Evolutionary conservation across 2,329 filamentous ascomycete species (phyloP).

Genomic region (Pseudogymnoascus destructans): DNA sequence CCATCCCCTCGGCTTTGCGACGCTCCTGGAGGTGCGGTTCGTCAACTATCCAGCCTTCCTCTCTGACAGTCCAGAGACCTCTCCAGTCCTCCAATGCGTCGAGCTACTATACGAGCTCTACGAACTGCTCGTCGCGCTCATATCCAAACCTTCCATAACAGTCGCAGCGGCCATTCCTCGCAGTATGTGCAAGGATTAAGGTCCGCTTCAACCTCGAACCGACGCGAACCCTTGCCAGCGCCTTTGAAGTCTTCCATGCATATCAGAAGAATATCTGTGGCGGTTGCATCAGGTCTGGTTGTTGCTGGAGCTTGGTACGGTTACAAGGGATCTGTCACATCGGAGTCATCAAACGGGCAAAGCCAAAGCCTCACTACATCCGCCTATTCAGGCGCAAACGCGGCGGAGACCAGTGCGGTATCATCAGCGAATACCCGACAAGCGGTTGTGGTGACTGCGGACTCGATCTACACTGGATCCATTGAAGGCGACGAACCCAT

Average conservation of each 20-base stretch:
- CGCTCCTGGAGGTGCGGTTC: neutral
- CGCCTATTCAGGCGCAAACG: constrained; percentile 16
- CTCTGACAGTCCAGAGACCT: neutral
- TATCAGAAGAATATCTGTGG: constrained; percentile 52
- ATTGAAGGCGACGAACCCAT: constrained; percentile 77
- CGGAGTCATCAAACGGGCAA: constrained; percentile 20
- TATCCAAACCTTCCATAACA: constrained; percentile 45
- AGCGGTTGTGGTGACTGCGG: constrained; percentile 78
- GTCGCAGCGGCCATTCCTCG: constrained; percentile 30
- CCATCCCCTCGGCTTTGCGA: neutral
- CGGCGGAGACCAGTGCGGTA: constrained; percentile 7
- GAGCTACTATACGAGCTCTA: constrained; percentile 53
- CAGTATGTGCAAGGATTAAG: constrained; percentile 35
- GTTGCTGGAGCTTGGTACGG: constrained; percentile 68
- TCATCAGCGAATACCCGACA: constrained; percentile 40
- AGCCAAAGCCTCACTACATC: constrained; percentile 18
- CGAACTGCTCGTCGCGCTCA: constrained; percentile 53
- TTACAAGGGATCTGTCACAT: constrained; percentile 36
- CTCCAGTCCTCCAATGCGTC: constrained; percentile 50
- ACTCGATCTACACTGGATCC: constrained; percentile 78
- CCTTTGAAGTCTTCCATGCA: constrained; percentile 51
- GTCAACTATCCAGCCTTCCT: neutral
- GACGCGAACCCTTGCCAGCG: constrained; percentile 26
- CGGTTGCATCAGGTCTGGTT: constrained; percentile 52
- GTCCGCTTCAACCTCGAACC: constrained; percentile 29